Percentiles rank a stretch among this genome's conserved stretches.
These are phyloP conservation scores for Ehretia macrophylla DNA, from an alignment of 257 asterid genomes.

Conservation along the genomic window DNA sequence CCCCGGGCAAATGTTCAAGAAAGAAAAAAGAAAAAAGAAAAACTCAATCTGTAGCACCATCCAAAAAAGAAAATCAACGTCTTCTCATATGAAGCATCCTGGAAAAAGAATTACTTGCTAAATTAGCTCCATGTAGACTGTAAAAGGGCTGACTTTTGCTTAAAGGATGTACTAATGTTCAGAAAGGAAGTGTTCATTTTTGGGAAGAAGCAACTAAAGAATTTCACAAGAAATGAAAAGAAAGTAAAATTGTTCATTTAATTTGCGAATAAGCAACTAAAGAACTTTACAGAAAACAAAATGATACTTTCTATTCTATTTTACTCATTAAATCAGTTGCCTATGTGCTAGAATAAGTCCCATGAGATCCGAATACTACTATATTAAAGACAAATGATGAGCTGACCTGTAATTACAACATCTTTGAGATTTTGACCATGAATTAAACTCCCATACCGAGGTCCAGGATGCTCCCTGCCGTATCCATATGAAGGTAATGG, in stretches of 20 bases:
- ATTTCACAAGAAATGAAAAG: background rate
- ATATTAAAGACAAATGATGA: background rate
- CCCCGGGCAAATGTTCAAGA: too few relatives aligned
- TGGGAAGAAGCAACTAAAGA: background rate
- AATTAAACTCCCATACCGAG: slow-evolving; percentile 91
- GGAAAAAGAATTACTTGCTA: too few relatives aligned
- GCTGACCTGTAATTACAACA: slow-evolving; percentile 92
- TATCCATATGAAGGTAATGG: slow-evolving; percentile 92
- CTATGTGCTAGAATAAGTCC: too few relatives aligned
- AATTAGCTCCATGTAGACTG: too few relatives aligned
- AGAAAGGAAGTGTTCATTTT: background rate
- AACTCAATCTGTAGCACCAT: too few relatives aligned
- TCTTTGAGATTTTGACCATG: slow-evolving; percentile 95
- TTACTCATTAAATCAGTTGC: too few relatives aligned
- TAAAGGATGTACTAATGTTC: background rate
- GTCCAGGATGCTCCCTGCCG: slow-evolving; percentile 93
- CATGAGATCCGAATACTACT: too few relatives aligned
- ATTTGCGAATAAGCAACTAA: background rate
- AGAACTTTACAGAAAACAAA: background rate
- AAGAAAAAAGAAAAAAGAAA: too few relatives aligned
- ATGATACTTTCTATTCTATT: background rate
- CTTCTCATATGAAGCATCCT: too few relatives aligned
- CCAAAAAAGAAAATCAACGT: too few relatives aligned
- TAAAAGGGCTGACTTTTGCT: too few relatives aligned
- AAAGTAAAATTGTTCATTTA: background rate